A percentile compares a stretch with the other conserved stretches of the same genome.
Conservation (phyloP, 495 filamentous ascomycete genomes). For the Neurospora sp. region DNA sequence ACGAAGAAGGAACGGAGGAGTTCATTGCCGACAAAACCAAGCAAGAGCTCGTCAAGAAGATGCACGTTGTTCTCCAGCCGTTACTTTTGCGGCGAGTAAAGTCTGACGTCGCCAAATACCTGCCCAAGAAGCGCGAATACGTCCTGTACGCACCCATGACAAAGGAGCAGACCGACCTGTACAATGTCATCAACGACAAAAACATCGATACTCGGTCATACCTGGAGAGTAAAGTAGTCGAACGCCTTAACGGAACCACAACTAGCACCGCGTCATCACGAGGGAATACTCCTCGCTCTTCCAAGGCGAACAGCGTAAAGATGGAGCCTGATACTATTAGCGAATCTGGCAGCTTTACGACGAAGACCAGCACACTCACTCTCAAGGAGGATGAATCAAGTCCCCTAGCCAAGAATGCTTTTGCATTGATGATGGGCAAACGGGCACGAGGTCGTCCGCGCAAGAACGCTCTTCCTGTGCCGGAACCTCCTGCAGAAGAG, state of each 20-base stretch:
- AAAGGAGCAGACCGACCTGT: conserved; percentile 77
- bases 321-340: conserved; percentile 9
- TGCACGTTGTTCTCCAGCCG: conserved; percentile 88
- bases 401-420: conserved; percentile 29
- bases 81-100: conserved; percentile 84
- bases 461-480: conserved; percentile 3
- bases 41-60: conserved; percentile 72
- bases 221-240: conserved; percentile 74
- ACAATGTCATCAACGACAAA: conserved; percentile 73
- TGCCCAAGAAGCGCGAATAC: conserved; percentile 97
- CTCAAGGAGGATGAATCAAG: conserved; percentile 8
- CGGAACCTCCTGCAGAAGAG: neutral
- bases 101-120: conserved; percentile 75
- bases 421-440: conserved; percentile 40
- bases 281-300: conserved; percentile 27
- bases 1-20: conserved; percentile 57
- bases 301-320: conserved; percentile 25
- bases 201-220: conserved; percentile 61
- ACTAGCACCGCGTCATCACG: conserved; percentile 26
- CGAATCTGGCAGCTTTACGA: neutral
- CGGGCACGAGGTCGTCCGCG: conserved; percentile 11
- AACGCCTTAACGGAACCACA: conserved; percentile 45
- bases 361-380: conserved; percentile 6
- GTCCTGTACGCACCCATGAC: conserved; percentile 88
- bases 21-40: conserved; percentile 70